These are phyloP conservation scores for Panellus pusillus DNA, from an alignment of 768 basidiomycete species.

Conservation along the genomic window DNA sequence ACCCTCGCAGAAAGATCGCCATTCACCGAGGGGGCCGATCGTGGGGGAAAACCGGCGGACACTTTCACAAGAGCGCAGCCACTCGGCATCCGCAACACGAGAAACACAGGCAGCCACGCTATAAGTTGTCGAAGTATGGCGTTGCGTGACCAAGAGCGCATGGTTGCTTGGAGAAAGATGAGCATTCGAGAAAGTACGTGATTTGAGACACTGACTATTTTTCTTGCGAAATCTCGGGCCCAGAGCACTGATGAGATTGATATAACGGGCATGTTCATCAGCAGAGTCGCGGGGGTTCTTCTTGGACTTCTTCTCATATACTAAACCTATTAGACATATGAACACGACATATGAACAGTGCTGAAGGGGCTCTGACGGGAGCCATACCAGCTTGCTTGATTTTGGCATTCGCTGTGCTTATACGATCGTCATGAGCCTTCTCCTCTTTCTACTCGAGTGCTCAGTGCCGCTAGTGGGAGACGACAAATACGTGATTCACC, in stretches of 20 bases:
- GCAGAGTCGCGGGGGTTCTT: slow-evolving; percentile 63
- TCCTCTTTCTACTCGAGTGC: slow-evolving; percentile 66
- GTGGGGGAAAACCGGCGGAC: slow-evolving; percentile 65
- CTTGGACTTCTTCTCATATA: slow-evolving; percentile 80
- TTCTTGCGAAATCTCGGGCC: slow-evolving; percentile 81
- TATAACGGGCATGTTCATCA: slow-evolving; percentile 78
- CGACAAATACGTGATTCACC: slow-evolving; percentile 36
- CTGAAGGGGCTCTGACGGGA: not conserved
- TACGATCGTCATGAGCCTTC: slow-evolving; percentile 70
- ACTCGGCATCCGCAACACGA: slow-evolving; percentile 78
- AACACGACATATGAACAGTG: not conserved
- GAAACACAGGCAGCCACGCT: slow-evolving; percentile 64
- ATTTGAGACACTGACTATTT: slow-evolving; percentile 58
- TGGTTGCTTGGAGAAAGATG: slow-evolving; percentile 57
- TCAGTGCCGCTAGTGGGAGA: not conserved
- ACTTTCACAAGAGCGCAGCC: slow-evolving; percentile 71
- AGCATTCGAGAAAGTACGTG: not conserved
- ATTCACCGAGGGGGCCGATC: slow-evolving; percentile 72
- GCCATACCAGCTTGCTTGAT: slow-evolving; percentile 73
- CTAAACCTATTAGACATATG: slow-evolving; percentile 48
- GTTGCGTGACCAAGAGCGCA: slow-evolving; percentile 57
- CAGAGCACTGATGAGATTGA: slow-evolving; percentile 66
- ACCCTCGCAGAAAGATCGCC: slow-evolving; percentile 74
- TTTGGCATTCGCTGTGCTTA: slow-evolving; percentile 63
- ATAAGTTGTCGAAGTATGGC: slow-evolving; percentile 57